Evolutionary conservation across 495 filamentous ascomycete genomes (phyloP).

Genomic region (Daldinia loculata): DNA sequence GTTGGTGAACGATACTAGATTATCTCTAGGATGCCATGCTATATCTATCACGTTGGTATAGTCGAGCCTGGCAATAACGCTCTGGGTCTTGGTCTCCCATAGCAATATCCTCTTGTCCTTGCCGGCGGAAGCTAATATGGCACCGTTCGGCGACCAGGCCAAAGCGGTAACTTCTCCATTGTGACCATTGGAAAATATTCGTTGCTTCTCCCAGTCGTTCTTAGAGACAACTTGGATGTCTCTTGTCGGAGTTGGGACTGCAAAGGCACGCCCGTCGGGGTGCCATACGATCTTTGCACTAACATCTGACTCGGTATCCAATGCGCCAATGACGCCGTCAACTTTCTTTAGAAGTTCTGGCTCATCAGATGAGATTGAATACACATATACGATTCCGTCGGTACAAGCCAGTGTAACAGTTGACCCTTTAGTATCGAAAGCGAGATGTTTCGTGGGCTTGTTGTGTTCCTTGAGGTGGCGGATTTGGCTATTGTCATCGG

Average conservation of each 20-base stretch:
- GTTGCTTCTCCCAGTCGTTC: constrained; percentile 86
- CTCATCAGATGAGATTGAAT: constrained; percentile 81
- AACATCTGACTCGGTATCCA: constrained; percentile 80
- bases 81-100: constrained; percentile 91
- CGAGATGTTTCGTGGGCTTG: constrained; percentile 86
- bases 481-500: constrained; percentile 76
- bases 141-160: constrained; percentile 94
- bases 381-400: constrained; percentile 87
- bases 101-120: constrained; percentile 83
- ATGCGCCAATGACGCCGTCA: constrained; percentile 80
- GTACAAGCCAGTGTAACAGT: constrained; percentile 83
- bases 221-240: constrained; percentile 88
- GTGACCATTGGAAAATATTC: constrained; percentile 78
- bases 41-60: constrained; percentile 84
- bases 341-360: constrained; percentile 82
- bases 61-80: constrained; percentile 73
- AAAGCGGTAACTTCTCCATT: constrained; percentile 85
- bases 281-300: constrained; percentile 87
- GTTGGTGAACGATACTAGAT: constrained; percentile 88
- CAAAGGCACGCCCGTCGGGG: constrained; percentile 92
- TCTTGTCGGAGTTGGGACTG: constrained; percentile 79
- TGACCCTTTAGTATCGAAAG: constrained; percentile 84
- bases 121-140: constrained; percentile 81
- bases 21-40: constrained; percentile 89
- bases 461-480: constrained; percentile 80